Evolutionary conservation across 176 grass and related monocot species (phyloP), one percentile per base, ranked within the genome.

Genomic region (Puya raimondii): DNA sequence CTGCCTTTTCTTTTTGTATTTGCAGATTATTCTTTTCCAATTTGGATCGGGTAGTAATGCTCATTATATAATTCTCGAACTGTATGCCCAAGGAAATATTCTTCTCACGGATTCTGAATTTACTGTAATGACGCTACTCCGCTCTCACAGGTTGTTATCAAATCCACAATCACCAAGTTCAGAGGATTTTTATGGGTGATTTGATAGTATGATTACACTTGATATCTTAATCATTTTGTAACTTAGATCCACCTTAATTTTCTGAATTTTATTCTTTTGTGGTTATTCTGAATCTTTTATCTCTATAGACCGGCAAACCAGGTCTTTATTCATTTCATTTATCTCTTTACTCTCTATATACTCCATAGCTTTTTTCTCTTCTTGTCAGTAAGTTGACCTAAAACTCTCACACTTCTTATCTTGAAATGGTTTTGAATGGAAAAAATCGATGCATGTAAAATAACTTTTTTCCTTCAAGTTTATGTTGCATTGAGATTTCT

Each of bases 41-140:
- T 92, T 97, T 26, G 93, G 93, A 27, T 83, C 92, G 88, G 89
- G 93, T 29, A 86, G 80, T 49, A 90, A 82, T 72, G 84, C 89
- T 42, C 81, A 97, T 72, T 97, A 81, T 50, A 64, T 97, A 47
- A 97, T 97, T 64, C 57, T 97, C 48, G 93, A 97, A 73, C 79
- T 97, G 7, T 97, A 92, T 85, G 86, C 89, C 16, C 93, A 97
- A 85, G 93, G 93, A 80, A 97, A 97, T 73, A 92, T 97, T 51
- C 80, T 97, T 79, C 93, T 97, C 21, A 81, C 84, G 0, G 88
- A 97, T 81, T 97, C 93, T 9, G 86, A 92, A 58, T 92, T 84
- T 81, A 90, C 79, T 50, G 89, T 97, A 73, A 66, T 97, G 86
- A 97, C 93, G 33, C 85, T 97, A 73, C 93, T 97, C 12, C 93